These are phyloP conservation scores for Herpetomonas tarakana DNA, from an alignment of 208 protist species.

Conservation along the genomic window DNA sequence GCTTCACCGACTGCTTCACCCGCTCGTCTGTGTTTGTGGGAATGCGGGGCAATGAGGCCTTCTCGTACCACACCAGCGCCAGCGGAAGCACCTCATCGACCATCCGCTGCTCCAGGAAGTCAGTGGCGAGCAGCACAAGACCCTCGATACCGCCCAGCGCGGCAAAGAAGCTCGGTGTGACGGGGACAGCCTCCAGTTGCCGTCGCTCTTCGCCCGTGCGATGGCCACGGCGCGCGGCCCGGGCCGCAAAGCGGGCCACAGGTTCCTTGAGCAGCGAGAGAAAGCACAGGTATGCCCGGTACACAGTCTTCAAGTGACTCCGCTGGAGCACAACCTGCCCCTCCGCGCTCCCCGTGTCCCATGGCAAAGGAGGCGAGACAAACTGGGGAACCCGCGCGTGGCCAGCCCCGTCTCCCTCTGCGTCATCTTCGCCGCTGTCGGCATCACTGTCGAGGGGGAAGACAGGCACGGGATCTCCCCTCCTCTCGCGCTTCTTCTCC, in stretches of 20 bases:
- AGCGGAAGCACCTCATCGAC: constrained; percentile 76
- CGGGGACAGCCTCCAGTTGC: constrained; percentile 41
- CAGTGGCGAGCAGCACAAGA: constrained; percentile 44
- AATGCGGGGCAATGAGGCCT: constrained; percentile 50
- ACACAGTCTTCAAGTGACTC: constrained; percentile 77
- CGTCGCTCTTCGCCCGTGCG: constrained; percentile 50
- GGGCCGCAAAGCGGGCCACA: constrained; percentile 37
- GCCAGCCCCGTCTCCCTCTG: too few species aligned
- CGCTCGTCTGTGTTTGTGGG: constrained; percentile 73
- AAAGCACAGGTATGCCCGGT: constrained; percentile 73
- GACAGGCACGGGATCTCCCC: neutral
- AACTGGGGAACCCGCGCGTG: constrained; percentile 7
- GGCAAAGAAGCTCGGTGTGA: constrained; percentile 50
- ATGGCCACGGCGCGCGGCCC: constrained; percentile 11
- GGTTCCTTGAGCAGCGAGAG: constrained; percentile 73
- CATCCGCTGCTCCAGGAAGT: constrained; percentile 71
- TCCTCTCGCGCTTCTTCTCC: neutral
- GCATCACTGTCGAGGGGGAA: neutral
- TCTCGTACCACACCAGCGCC: constrained; percentile 74
- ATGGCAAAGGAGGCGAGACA: constrained; percentile 4
- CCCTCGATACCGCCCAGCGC: constrained; percentile 48
- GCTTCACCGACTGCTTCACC: constrained; percentile 26
- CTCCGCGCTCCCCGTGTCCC: neutral
- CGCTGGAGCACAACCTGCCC: constrained; percentile 49
- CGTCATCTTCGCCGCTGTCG: neutral